Base-by-base conservation (phyloP, 2,329 filamentous ascomycete genomes). In the Colletotrichum euphorbiae region DNA sequence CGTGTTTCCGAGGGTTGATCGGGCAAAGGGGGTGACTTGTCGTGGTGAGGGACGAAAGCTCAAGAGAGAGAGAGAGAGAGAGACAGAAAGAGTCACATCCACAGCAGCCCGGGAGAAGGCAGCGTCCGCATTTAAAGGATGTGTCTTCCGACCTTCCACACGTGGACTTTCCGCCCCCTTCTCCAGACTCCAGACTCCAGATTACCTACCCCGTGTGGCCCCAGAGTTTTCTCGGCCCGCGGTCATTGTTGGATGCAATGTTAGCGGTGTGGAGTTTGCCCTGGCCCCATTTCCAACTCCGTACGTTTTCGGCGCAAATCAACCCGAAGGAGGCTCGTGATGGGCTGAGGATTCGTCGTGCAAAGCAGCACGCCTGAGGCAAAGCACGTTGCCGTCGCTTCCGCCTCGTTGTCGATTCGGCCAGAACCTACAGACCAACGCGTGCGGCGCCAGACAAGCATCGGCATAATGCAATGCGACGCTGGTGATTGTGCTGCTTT, bases 381-480 rank as follows among this genome's bases (percentile, higher is more conserved):
- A 42, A 28, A 42, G 36, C 24, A 31, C 38, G 24, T 17, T 42
- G 36, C 52, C 19, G 52, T 36, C 15, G 13, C 42, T 36, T 24
- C 28, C 40, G 36, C 48, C 24, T 58, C 40, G 40, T 28, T 42
- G 17, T 58, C 15, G 42, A 46, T 58, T 46, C 28, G 55, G 42
- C 40, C 40, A 42, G 24, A 40, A 52, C 17, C 36, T 28, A 21
- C 28, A 33, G n/a, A 24, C n/a, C 55, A 8, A 38, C 28, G 28
- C 19, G 42, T 38, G 42, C 46, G 36, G 55, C 42, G 55, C 42
- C 21, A 19, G 46, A 58, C 55, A 58, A 61, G 46, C 46, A 52
- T 61, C 58, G 58, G 58, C 40, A n/a, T n/a, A 61, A 61, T 61
- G 58, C 58, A 43, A 42, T 61, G 58, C 58, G 58, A 61, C 36